These are phyloP conservation scores for Leccinum longicurvipes DNA, from an alignment of 768 basidiomycete genomes.

Conservation along the genomic window DNA sequence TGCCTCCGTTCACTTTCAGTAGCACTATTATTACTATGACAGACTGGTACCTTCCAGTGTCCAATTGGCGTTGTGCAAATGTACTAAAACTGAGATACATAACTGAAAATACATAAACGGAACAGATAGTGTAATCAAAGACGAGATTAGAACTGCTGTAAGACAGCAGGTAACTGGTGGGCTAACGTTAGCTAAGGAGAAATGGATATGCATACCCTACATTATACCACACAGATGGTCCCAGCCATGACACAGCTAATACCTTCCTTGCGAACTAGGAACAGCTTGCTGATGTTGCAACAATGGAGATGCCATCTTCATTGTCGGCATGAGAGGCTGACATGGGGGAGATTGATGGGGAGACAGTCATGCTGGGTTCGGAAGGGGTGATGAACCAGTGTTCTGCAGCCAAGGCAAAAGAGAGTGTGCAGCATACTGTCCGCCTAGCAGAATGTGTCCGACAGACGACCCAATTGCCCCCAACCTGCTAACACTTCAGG, in stretches of 20 bases:
- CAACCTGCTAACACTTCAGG: slow-evolving; percentile 40
- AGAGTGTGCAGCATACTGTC: slow-evolving; percentile 39
- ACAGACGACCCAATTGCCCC: slow-evolving; percentile 18
- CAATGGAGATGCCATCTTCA: slow-evolving; percentile 53
- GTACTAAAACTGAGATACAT: slow-evolving; percentile 35
- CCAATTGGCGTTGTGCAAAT: slow-evolving; percentile 20
- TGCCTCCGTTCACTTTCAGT: background rate
- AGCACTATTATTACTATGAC: background rate
- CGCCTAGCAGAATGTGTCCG: slow-evolving; percentile 35
- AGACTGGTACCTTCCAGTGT: slow-evolving; percentile 14
- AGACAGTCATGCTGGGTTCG: slow-evolving; percentile 37
- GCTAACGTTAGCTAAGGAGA: slow-evolving; percentile 5
- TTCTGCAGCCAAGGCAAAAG: slow-evolving; percentile 53
- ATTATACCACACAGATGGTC: slow-evolving; percentile 10
- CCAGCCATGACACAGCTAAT: slow-evolving; percentile 41
- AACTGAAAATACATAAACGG: slow-evolving; percentile 38
- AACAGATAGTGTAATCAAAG: slow-evolving; percentile 34
- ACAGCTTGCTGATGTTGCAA: slow-evolving; percentile 53
- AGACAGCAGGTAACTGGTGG: slow-evolving; percentile 14
- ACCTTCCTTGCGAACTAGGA: slow-evolving; percentile 50
- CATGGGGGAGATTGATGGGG: slow-evolving; percentile 48
- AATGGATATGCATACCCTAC: slow-evolving; percentile 14
- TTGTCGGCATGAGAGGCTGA: slow-evolving; percentile 47
- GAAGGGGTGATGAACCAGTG: slow-evolving; percentile 44
- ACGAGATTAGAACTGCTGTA: slow-evolving; percentile 24